A percentile compares a stretch with the other conserved stretches of the same genome.
These are phyloP conservation scores for Paulinella micropora DNA, from an alignment of 78 protist genomes.

Conservation along the genomic window DNA sequence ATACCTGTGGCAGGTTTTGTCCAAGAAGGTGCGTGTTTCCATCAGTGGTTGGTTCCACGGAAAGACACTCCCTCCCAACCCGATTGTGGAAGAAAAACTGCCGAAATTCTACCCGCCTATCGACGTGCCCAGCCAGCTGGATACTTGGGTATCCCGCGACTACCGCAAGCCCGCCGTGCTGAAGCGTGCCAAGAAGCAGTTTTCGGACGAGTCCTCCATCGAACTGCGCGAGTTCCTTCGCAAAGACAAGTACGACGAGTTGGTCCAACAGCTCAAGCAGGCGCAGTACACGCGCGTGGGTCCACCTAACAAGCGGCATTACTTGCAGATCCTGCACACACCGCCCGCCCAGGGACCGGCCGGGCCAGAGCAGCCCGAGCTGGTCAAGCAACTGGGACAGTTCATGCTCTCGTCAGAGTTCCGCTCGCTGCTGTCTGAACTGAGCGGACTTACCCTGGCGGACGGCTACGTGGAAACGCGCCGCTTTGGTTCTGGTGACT, in stretches of 20 bases:
- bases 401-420: too few species aligned
- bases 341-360: too few species aligned
- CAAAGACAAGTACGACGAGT: slow-evolving; percentile 1
- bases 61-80: neutral
- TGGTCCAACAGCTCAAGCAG: too few species aligned
- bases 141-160: neutral
- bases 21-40: neutral
- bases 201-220: neutral
- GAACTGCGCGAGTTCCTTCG: neutral
- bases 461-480: too few species aligned
- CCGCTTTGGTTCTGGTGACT: too few species aligned
- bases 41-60: slow-evolving; percentile 3
- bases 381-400: too few species aligned
- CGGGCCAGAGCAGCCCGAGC: too few species aligned
- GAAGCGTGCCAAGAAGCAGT: neutral
- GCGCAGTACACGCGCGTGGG: too few species aligned
- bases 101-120: neutral
- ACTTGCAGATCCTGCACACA: too few species aligned
- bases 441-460: too few species aligned
- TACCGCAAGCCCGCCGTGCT: neutral
- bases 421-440: too few species aligned
- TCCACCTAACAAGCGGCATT: too few species aligned
- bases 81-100: neutral
- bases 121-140: neutral
- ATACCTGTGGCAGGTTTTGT: neutral